phyloP scores from a whole-genome alignment of 192 early-diverging fungal genomes.

The Backusella australiensis region DNA sequence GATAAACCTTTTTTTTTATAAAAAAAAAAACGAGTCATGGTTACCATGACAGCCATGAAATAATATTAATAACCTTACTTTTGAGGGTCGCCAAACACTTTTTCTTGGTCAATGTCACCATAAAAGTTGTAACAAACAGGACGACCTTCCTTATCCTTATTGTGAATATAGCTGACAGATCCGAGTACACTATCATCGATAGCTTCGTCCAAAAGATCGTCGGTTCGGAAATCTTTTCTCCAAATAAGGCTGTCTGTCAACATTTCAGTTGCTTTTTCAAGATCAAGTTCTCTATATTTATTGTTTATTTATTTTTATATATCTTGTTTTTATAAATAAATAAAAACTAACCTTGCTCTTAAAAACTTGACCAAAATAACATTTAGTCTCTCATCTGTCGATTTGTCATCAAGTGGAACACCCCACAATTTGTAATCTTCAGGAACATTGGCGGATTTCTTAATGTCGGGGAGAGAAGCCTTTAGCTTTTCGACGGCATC shows the following conservation, averaged over 20 bases:
- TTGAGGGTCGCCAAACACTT: slow-evolving; percentile 52
- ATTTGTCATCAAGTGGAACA: slow-evolving; percentile 40
- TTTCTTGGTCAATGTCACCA: slow-evolving; percentile 46
- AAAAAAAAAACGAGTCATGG: neutral
- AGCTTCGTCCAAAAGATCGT: slow-evolving; percentile 42
- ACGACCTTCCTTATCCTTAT: slow-evolving; percentile 45
- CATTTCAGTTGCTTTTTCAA: slow-evolving; percentile 46
- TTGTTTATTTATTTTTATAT: neutral
- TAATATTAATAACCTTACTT: slow-evolving; percentile 18
- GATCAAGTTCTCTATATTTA: slow-evolving; percentile 27
- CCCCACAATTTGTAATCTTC: slow-evolving; percentile 49
- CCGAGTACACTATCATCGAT: slow-evolving; percentile 47
- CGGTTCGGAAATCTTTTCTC: slow-evolving; percentile 50
- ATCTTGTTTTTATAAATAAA: neutral
- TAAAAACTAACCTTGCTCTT: slow-evolving; percentile 41
- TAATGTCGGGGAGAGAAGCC: slow-evolving; percentile 42
- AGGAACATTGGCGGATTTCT: slow-evolving; percentile 17
- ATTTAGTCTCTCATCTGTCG: slow-evolving; percentile 48
- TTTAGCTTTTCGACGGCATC: slow-evolving; percentile 45
- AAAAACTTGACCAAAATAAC: slow-evolving; percentile 60
- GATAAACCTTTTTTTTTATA: slow-evolving; percentile 52
- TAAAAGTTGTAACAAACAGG: slow-evolving; percentile 63
- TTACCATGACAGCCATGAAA: neutral
- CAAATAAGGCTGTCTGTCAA: slow-evolving; percentile 50
- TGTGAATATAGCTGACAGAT: slow-evolving; percentile 50